A percentile compares a stretch with the other conserved stretches of the same genome.
phyloP scores from a whole-genome alignment of 2,329 filamentous ascomycete species.

The Didymella exigua region DNA sequence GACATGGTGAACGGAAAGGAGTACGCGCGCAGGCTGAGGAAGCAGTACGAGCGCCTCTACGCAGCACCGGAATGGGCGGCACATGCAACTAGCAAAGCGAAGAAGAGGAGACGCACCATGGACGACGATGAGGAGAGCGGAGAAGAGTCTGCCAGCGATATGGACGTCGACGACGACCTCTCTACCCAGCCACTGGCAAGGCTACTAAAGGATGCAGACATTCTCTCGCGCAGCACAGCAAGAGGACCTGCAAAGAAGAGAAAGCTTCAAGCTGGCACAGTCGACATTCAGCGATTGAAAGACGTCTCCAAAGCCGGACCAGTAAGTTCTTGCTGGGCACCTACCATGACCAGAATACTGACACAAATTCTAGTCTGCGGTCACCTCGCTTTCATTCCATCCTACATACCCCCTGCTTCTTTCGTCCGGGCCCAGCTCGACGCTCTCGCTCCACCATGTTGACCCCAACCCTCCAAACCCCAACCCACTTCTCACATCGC shows the following conservation, averaged over 20 bases:
- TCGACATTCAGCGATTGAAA: slow-evolving; percentile 88
- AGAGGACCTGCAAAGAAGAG: slow-evolving; percentile 62
- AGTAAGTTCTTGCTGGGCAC: slow-evolving; percentile 46
- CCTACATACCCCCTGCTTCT: slow-evolving; percentile 85
- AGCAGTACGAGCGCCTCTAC: slow-evolving; percentile 72
- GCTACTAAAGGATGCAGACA: slow-evolving; percentile 75
- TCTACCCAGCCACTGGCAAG: slow-evolving; percentile 77
- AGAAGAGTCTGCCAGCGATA: slow-evolving; percentile 61
- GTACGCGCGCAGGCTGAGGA: slow-evolving; percentile 78
- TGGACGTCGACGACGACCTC: slow-evolving; percentile 56
- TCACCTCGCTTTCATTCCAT: slow-evolving; percentile 88
- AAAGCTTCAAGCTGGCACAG: slow-evolving; percentile 81
- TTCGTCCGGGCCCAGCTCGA: slow-evolving; percentile 83
- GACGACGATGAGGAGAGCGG: slow-evolving; percentile 49
- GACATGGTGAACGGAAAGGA: slow-evolving; percentile 86
- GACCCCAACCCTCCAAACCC: slow-evolving; percentile 75
- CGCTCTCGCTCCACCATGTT: slow-evolving; percentile 88
- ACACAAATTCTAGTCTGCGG: slow-evolving; percentile 60
- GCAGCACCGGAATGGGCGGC: slow-evolving; percentile 67
- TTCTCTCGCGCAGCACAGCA: slow-evolving; percentile 62
- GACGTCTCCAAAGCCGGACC: slow-evolving; percentile 81
- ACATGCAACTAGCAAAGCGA: slow-evolving; percentile 50
- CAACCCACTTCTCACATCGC: slow-evolving; percentile 87
- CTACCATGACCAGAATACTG: slow-evolving; percentile 15
- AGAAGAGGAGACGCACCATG: slow-evolving; percentile 56